Conservation (phyloP, 176 grass and related monocot species). For the Oropetium thomaeum region DNA sequence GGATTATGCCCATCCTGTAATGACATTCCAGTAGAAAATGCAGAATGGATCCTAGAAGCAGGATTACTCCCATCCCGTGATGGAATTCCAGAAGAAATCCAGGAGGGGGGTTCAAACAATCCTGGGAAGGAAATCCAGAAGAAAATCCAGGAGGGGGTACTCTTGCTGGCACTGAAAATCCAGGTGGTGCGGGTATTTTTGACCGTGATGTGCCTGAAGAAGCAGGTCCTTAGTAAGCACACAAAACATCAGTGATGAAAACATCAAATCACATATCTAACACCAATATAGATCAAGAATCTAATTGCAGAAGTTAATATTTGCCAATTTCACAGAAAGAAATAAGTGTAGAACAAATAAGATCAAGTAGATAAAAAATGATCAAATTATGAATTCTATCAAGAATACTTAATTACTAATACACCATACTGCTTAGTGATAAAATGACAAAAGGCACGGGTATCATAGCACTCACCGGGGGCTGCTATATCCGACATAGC, state of each 20-base stretch:
- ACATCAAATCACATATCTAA: constrained; percentile 30
- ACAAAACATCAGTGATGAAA: constrained; percentile 16
- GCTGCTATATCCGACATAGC: constrained; percentile 38
- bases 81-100: constrained; percentile 30
- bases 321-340: constrained; percentile 7
- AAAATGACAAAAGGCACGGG: background rate
- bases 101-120: constrained; percentile 42
- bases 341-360: constrained; percentile 3
- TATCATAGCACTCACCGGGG: constrained; percentile 46
- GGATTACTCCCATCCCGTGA: constrained; percentile 38
- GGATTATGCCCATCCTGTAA: constrained; percentile 18
- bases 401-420: constrained; percentile 21
- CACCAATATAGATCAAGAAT: constrained; percentile 4
- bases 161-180: constrained; percentile 54
- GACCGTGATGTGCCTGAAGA: constrained; percentile 43
- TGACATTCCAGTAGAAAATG: constrained; percentile 36
- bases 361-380: background rate
- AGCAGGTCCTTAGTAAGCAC: constrained; percentile 11
- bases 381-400: background rate
- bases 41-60: constrained; percentile 35
- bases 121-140: constrained; percentile 48
- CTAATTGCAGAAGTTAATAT: background rate
- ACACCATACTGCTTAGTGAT: background rate
- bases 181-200: constrained; percentile 49
- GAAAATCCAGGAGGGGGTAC: constrained; percentile 57